Evolutionary conservation across 148 eudicot species (phyloP), one percentile per base, ranked within the genome.

Genomic region (Persicaria tinctoria): DNA sequence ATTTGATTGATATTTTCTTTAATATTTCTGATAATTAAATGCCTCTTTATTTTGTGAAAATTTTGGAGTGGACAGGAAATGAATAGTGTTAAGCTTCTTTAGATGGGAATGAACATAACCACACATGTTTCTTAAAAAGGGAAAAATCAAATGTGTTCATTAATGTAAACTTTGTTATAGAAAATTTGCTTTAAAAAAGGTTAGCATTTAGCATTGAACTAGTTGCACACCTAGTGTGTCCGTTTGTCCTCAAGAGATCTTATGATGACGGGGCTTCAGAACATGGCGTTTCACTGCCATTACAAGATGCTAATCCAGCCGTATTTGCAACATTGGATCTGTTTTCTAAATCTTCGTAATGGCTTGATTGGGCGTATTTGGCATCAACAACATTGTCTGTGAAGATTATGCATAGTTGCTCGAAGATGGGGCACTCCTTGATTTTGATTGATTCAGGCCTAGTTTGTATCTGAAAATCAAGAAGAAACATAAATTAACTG

Each of bases 321-420:
- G 72, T 74, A 46, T 70, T 78, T 55, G 32, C 56, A 0, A 17
- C 76, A 9, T 14, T 73, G 14, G 87, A 46, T 76, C 82, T 87
- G 79, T 82, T 69, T 14, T 80, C 84, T 60, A 89, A 48, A 55
- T 75, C 90, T 80, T 77, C 89, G 59, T 89, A 91, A 80, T 91
- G 93, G 78, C 97, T 91, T 48, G 97, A 91, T 72, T 89, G 97
- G 51, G 97, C 97, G 82, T 88, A 91, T 77, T 85, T 85, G 16
- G 94, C 97, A 48, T 86, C 87, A 53, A 84, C 85, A 18, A 83
- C 87, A 12, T 87, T 75, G 73, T 89, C 94, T 38, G 89, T 89
- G 49, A 91, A 91, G 74, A 91, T 89, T 20, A 84, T 78, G 84
- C 92, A 84, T 60, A 91, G 79, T 59, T 91, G 94, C 51, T 84